These are phyloP conservation scores for Leccinum subfulvum DNA, from an alignment of 1,284 basidiomycete genomes.

Conservation along the genomic window DNA sequence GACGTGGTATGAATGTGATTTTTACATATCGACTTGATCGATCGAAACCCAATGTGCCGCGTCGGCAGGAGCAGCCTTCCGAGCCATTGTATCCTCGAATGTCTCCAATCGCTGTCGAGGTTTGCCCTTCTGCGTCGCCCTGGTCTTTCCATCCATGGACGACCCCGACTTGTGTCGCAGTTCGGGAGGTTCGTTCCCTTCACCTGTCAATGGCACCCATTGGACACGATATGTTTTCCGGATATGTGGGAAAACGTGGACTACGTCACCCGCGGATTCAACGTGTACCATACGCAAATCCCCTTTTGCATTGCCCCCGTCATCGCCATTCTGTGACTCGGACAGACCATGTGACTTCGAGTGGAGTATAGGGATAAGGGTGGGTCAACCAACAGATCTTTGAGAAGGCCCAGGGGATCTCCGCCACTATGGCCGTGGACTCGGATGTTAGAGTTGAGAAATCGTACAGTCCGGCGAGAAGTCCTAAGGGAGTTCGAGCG, in stretches of 20 bases:
- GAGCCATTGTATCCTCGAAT: slow-evolving; percentile 13
- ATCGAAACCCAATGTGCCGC: slow-evolving; percentile 50
- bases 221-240: slow-evolving; percentile 84
- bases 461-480: slow-evolving; percentile 85
- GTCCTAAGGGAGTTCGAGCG: slow-evolving; percentile 49
- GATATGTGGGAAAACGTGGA: slow-evolving; percentile 90
- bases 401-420: slow-evolving; percentile 44
- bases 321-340: background rate
- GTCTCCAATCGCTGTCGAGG: slow-evolving; percentile 12
- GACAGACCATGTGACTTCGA: slow-evolving; percentile 7
- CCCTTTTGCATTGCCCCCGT: background rate
- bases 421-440: slow-evolving; percentile 34
- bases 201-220: slow-evolving; percentile 66
- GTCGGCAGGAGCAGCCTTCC: slow-evolving; percentile 8
- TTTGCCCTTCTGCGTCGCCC: slow-evolving; percentile 12
- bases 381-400: slow-evolving; percentile 38
- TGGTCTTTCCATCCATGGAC: slow-evolving; percentile 3
- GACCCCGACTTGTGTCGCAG: slow-evolving; percentile 11
- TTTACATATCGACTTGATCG: slow-evolving; percentile 55
- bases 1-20: background rate
- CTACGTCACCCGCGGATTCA: slow-evolving; percentile 59
- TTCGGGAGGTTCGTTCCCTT: slow-evolving; percentile 37
- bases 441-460: slow-evolving; percentile 61
- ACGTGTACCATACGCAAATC: slow-evolving; percentile 44
- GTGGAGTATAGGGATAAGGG: slow-evolving; percentile 15